A percentile compares a stretch with the other conserved stretches of the same genome.
These are phyloP conservation scores for Amauroascus verrucosus DNA, from an alignment of 2,329 filamentous ascomycete species.

Conservation along the genomic window DNA sequence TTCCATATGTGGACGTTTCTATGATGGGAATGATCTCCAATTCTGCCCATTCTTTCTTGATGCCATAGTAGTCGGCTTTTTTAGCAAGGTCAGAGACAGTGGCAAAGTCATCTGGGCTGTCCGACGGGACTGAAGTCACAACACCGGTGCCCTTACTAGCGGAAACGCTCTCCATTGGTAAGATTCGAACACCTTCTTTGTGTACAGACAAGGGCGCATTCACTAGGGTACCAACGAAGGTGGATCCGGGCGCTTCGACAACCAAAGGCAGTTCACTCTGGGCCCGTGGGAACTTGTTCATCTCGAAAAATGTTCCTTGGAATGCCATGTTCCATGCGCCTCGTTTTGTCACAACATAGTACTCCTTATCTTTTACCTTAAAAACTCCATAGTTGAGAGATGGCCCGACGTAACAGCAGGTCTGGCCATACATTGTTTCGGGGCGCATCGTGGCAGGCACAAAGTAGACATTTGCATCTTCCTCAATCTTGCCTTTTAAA, in stretches of 20 bases:
- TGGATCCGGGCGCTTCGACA: conserved; percentile 63
- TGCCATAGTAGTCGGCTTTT: conserved; percentile 92
- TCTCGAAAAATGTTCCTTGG: conserved; percentile 66
- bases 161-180: conserved; percentile 91
- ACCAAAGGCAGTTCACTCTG: conserved; percentile 67
- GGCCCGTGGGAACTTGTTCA: conserved; percentile 39
- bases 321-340: conserved; percentile 92
- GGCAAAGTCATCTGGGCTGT: conserved; percentile 90
- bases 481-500: conserved; percentile 67
- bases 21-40: conserved; percentile 83
- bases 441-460: conserved; percentile 85
- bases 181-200: conserved; percentile 69
- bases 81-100: conserved; percentile 80
- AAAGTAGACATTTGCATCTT: conserved; percentile 71
- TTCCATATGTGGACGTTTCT: conserved; percentile 74
- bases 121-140: conserved; percentile 88
- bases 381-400: conserved; percentile 76
- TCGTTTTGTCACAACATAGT: conserved; percentile 71
- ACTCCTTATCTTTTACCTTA: conserved; percentile 66
- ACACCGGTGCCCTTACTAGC: conserved; percentile 93
- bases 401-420: conserved; percentile 87
- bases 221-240: conserved; percentile 69
- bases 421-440: conserved; percentile 99
- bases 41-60: conserved; percentile 93
- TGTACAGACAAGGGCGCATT: conserved; percentile 82